Percentiles rank a stretch among this genome's conserved stretches.
These are phyloP conservation scores for Calonectria montana DNA, from an alignment of 2,329 filamentous ascomycete genomes.

Conservation along the genomic window DNA sequence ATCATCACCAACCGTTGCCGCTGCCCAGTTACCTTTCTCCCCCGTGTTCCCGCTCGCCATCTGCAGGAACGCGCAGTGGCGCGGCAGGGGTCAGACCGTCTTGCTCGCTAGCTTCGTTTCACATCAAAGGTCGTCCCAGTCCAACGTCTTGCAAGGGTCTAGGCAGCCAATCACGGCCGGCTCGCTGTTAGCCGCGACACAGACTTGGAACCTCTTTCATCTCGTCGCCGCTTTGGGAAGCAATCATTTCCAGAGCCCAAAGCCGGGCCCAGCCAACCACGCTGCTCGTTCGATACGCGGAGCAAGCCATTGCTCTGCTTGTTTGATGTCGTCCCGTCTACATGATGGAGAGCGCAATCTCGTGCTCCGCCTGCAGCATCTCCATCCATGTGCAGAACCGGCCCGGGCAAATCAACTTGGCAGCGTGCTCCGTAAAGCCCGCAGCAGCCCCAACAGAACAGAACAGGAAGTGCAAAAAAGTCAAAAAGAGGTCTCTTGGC, in stretches of 20 bases:
- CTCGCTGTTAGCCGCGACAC: background rate
- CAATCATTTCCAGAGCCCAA: background rate
- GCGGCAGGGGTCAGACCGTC: conserved; percentile 11
- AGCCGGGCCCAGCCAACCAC: conserved; percentile 8
- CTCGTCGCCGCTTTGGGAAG: background rate
- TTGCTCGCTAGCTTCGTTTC: conserved; percentile 20
- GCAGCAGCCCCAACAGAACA: background rate
- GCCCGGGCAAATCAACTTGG: background rate
- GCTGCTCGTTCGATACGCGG: background rate
- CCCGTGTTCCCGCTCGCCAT: background rate
- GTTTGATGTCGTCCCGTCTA: background rate
- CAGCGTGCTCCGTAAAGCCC: background rate
- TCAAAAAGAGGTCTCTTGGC: background rate
- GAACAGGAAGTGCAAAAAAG: background rate
- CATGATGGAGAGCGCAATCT: background rate
- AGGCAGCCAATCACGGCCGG: conserved; percentile 11
- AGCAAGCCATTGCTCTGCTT: background rate
- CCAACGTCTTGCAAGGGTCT: conserved; percentile 12
- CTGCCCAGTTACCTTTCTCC: background rate
- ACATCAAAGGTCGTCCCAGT: conserved; percentile 7
- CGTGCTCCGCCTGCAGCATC: background rate
- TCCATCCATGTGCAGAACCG: background rate
- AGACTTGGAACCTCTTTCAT: conserved; percentile 4
- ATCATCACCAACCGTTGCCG: background rate
- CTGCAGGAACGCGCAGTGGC: conserved; percentile 25